Percentiles rank a stretch among this genome's conserved stretches.
Evolutionary conservation across 1,139 yeast species (phyloP).

Genomic region (Kodamaea sp.): DNA sequence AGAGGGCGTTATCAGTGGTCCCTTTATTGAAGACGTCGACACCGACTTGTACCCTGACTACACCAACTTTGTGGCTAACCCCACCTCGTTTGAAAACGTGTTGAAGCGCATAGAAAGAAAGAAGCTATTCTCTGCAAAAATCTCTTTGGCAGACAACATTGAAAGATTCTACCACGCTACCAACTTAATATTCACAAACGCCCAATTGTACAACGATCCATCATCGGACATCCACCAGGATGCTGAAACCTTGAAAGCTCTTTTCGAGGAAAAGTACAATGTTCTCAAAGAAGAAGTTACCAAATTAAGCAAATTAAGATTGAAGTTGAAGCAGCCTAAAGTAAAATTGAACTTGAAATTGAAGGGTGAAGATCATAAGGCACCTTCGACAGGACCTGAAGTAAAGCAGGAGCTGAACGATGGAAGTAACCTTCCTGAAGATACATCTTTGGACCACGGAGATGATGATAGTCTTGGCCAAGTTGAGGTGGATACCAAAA

Average conservation of each 20-base stretch:
- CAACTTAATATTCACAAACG: slow-evolving; percentile 54
- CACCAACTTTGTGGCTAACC: slow-evolving; percentile 52
- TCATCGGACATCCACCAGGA: slow-evolving; percentile 58
- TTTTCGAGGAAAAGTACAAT: slow-evolving; percentile 33
- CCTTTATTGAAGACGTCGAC: slow-evolving; percentile 60
- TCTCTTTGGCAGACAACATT: slow-evolving; percentile 39
- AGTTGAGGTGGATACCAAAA: slow-evolving; percentile 6
- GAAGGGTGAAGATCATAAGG: slow-evolving; percentile 20
- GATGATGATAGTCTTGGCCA: slow-evolving; percentile 8
- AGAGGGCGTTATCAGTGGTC: slow-evolving; percentile 50
- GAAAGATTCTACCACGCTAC: slow-evolving; percentile 51
- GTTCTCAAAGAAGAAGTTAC: slow-evolving; percentile 24
- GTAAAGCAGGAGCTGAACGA: slow-evolving; percentile 21
- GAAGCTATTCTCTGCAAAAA: slow-evolving; percentile 33
- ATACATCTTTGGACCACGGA: slow-evolving; percentile 10
- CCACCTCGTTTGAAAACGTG: slow-evolving; percentile 56
- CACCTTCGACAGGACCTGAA: slow-evolving; percentile 25
- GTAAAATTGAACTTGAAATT: slow-evolving; percentile 26
- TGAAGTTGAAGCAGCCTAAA: slow-evolving; percentile 29
- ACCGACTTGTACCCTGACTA: slow-evolving; percentile 61
- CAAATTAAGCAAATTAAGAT: slow-evolving; percentile 24
- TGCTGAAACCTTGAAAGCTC: slow-evolving; percentile 44
- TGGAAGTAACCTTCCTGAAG: too few species aligned
- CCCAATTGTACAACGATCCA: slow-evolving; percentile 58
- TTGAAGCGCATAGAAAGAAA: slow-evolving; percentile 43